These are phyloP conservation scores for Schizonepeta tenuifolia DNA, from an alignment of 257 asterid genomes.

Conservation along the genomic window DNA sequence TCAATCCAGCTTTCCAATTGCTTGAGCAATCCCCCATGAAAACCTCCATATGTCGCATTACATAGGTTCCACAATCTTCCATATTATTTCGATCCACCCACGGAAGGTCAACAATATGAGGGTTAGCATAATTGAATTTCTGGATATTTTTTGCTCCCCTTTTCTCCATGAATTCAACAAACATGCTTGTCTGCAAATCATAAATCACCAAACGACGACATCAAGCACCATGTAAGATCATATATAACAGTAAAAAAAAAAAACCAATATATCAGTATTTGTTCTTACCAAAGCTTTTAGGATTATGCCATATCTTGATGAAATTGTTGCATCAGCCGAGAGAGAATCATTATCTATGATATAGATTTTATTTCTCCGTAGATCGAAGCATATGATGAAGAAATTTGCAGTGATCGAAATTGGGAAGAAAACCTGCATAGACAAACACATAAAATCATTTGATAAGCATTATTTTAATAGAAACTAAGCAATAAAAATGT, in stretches of 20 bases:
- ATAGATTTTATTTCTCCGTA: neutral
- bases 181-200: neutral
- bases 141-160: neutral
- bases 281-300: neutral
- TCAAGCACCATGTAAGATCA: no score
- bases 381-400: constrained; percentile 2
- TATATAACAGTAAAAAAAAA: no score
- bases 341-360: neutral
- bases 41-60: neutral
- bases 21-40: neutral
- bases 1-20: neutral
- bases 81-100: neutral
- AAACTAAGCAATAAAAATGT: no score
- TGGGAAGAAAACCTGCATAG: neutral
- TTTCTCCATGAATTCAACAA: neutral
- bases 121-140: neutral
- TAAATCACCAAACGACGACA: no score
- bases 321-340: neutral
- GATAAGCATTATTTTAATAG: no score
- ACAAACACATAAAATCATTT: neutral
- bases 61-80: neutral
- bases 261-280: no score
- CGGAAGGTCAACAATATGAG: neutral
- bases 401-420: neutral
- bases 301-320: neutral